Conservation (phyloP, 345 rosid genomes). For the Citrus trifoliata region DNA sequence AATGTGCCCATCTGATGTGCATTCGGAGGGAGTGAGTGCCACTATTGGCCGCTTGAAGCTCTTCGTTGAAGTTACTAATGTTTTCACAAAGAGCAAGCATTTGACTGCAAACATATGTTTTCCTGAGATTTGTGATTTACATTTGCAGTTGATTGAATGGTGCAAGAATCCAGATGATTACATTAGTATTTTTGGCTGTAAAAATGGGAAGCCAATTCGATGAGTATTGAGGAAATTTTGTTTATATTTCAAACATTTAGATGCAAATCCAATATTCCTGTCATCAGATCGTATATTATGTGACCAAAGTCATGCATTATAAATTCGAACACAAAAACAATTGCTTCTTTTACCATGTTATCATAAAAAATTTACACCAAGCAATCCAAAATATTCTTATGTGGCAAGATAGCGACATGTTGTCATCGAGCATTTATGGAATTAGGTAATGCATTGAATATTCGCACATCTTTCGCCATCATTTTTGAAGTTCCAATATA, state of each 20-base stretch:
- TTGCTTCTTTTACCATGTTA: background rate
- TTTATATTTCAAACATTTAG: background rate
- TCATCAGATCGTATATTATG: too few relatives aligned
- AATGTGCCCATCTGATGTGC: slow-evolving; percentile 55
- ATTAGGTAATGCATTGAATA: slow-evolving; percentile 28
- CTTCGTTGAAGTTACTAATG: slow-evolving; percentile 54
- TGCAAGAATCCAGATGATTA: slow-evolving; percentile 60
- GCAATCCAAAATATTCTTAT: background rate
- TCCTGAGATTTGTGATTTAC: slow-evolving; percentile 63
- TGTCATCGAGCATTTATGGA: slow-evolving; percentile 12
- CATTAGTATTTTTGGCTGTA: slow-evolving; percentile 42
- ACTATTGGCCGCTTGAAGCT: slow-evolving; percentile 50
- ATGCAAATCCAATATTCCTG: too few relatives aligned
- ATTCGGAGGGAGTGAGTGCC: slow-evolving; percentile 53
- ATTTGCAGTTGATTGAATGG: slow-evolving; percentile 69
- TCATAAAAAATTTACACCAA: background rate
- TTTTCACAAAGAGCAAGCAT: slow-evolving; percentile 43
- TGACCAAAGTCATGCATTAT: too few relatives aligned
- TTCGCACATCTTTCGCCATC: slow-evolving; percentile 18
- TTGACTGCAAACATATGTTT: slow-evolving; percentile 62
- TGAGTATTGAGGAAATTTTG: slow-evolving; percentile 38
- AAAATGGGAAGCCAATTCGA: slow-evolving; percentile 67
- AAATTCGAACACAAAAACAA: too few relatives aligned
- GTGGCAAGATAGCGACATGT: slow-evolving; percentile 19
- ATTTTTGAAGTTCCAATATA: background rate